Evolutionary conservation across 1,284 basidiomycete species (phyloP).

Genomic region (Cystobasidium slooffiae): DNA sequence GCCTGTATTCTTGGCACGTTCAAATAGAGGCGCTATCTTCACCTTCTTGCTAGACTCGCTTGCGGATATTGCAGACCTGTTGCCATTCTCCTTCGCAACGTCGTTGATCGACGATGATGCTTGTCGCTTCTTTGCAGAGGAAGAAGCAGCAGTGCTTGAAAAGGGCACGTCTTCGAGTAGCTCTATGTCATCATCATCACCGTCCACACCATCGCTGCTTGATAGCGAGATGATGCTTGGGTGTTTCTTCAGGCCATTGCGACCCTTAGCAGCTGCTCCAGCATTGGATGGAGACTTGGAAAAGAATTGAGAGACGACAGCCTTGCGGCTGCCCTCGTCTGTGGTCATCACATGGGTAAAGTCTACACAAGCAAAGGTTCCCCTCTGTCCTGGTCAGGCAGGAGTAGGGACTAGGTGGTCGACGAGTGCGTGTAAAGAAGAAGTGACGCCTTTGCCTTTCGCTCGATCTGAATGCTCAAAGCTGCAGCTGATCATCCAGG

Average conservation of each 20-base stretch:
- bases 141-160: not conserved
- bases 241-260: constrained; percentile 28
- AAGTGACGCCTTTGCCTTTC: too few species aligned
- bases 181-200: constrained; percentile 25
- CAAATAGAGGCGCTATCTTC: constrained; percentile 41
- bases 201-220: constrained; percentile 23
- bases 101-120: constrained; percentile 16
- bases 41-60: constrained; percentile 26
- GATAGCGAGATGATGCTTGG: constrained; percentile 40
- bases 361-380: not conserved
- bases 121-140: constrained; percentile 16
- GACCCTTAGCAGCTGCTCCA: not conserved
- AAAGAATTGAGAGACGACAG: constrained; percentile 43
- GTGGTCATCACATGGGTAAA: constrained; percentile 12
- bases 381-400: not conserved
- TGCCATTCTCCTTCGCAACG: not conserved
- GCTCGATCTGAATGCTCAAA: too few species aligned
- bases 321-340: constrained; percentile 10
- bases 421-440: too few species aligned
- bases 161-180: not conserved
- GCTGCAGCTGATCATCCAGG: too few species aligned
- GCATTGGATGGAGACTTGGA: not conserved
- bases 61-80: not conserved
- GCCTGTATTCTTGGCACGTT: constrained; percentile 21
- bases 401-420: not conserved